These are phyloP conservation scores for Annulohypoxylon truncatum DNA, from an alignment of 2,329 filamentous ascomycete species.

Conservation along the genomic window DNA sequence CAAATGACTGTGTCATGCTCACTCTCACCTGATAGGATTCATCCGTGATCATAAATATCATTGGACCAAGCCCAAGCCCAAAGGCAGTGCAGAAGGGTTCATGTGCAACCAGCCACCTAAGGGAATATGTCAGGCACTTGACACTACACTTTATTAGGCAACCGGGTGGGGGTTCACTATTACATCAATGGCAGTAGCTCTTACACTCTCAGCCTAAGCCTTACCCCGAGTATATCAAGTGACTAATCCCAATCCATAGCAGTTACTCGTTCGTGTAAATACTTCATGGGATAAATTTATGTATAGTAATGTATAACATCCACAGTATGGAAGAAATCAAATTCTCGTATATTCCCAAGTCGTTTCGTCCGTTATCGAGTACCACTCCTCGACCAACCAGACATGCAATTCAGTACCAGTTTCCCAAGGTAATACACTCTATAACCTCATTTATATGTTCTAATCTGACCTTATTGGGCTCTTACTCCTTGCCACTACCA, in stretches of 20 bases:
- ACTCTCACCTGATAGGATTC: conserved; percentile 27
- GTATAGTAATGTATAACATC: too few species aligned
- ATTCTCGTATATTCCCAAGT: too few species aligned
- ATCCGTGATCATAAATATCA: conserved; percentile 11
- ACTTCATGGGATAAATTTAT: too few species aligned
- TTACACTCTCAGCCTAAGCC: conserved; percentile 7
- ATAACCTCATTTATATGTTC: too few species aligned
- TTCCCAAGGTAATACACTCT: too few species aligned
- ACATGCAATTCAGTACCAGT: too few species aligned
- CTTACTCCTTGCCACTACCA: too few species aligned
- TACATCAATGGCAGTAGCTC: background rate
- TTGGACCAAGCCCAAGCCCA: conserved; percentile 6
- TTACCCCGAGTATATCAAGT: background rate
- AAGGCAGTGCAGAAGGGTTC: conserved; percentile 18
- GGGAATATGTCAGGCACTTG: conserved; percentile 26
- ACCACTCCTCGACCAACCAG: too few species aligned
- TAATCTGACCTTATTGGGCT: too few species aligned
- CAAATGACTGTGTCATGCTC: conserved; percentile 8
- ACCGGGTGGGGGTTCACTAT: conserved; percentile 3
- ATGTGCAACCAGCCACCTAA: conserved; percentile 28
- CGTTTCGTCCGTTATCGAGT: too few species aligned
- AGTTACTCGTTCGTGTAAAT: too few species aligned
- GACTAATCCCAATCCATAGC: background rate
- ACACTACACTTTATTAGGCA: conserved; percentile 23
- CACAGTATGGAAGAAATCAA: too few species aligned